Evolutionary conservation across 768 basidiomycete species (phyloP).

Genomic region (Hericium erinaceus): DNA sequence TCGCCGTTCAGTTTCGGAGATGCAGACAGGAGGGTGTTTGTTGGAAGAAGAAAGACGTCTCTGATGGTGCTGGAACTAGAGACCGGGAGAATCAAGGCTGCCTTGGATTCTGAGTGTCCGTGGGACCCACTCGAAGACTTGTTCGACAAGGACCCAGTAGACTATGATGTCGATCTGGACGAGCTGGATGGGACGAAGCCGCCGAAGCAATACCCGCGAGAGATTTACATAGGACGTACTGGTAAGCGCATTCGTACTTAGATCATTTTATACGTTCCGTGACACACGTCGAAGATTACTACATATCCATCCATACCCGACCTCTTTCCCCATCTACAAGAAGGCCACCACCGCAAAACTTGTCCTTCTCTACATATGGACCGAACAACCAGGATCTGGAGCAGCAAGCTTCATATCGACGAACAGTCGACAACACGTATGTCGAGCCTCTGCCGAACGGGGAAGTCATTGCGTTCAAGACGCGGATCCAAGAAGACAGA

Average conservation of each 20-base stretch:
- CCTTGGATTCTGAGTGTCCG: constrained; percentile 67
- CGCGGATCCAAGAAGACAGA: constrained; percentile 24
- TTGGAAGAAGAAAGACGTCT: constrained; percentile 86
- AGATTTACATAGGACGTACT: constrained; percentile 59
- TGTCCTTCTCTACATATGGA: constrained; percentile 87
- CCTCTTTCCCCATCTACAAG: constrained; percentile 27
- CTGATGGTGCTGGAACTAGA: constrained; percentile 65
- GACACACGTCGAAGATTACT: constrained; percentile 53
- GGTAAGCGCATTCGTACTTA: constrained; percentile 29
- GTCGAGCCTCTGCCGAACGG: constrained; percentile 77
- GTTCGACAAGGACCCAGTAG: constrained; percentile 28
- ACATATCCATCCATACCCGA: constrained; percentile 72
- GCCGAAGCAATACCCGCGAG: constrained; percentile 23
- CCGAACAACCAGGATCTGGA: constrained; percentile 82
- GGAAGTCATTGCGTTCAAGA: constrained; percentile 66
- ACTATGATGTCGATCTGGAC: constrained; percentile 46
- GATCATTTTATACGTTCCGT: constrained; percentile 7
- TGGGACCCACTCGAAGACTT: constrained; percentile 62
- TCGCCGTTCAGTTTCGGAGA: constrained; percentile 75
- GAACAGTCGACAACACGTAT: constrained; percentile 71
- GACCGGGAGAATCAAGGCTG: constrained; percentile 72
- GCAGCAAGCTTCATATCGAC: constrained; percentile 63
- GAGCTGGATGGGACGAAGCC: constrained; percentile 47
- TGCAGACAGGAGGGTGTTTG: constrained; percentile 65
- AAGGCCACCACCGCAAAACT: constrained; percentile 55